Percentiles rank a stretch among this genome's conserved stretches.
phyloP scores from a whole-genome alignment of 441 rosid genomes.

The Capsella rubella region DNA sequence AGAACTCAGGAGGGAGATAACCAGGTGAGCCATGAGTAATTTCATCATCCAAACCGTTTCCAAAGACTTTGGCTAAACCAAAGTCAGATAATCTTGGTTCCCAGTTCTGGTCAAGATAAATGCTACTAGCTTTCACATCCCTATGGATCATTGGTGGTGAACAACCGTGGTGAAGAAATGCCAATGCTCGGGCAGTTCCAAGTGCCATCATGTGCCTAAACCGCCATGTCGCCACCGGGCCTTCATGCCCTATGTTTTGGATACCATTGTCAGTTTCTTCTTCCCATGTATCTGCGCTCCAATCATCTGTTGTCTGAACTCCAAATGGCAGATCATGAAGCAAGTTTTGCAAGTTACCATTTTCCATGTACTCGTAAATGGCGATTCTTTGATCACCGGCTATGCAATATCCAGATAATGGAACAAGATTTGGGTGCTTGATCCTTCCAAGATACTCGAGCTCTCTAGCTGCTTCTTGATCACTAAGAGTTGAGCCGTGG shows the following conservation, averaged over 20 bases:
- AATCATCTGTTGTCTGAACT: conserved; percentile 77
- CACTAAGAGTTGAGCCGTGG: conserved; percentile 86
- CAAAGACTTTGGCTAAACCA: conserved; percentile 85
- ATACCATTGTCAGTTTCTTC: conserved; percentile 63
- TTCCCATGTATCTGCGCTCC: conserved; percentile 95
- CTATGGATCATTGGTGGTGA: conserved; percentile 86
- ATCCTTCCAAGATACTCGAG: conserved; percentile 89
- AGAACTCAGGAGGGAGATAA: conserved; percentile 82
- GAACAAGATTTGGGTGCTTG: conserved; percentile 91
- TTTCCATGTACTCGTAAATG: conserved; percentile 96
- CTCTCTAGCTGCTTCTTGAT: conserved; percentile 91
- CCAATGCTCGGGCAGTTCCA: conserved; percentile 89
- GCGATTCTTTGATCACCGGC: conserved; percentile 96
- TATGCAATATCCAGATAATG: conserved; percentile 85
- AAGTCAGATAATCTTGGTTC: conserved; percentile 93
- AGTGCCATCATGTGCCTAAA: conserved; percentile 88
- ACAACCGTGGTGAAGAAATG: conserved; percentile 95
- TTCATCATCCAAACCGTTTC: conserved; percentile 77
- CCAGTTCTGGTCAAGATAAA: conserved; percentile 78
- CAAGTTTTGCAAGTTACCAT: conserved; percentile 91
- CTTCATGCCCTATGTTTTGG: conserved; percentile 68
- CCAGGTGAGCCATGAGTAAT: conserved; percentile 79
- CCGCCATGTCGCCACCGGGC: conserved; percentile 72
- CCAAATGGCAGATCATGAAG: conserved; percentile 91
- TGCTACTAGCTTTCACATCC: conserved; percentile 91